Base-by-base conservation (phyloP, 495 filamentous ascomycete species). In the Amniculicola lignicola region DNA sequence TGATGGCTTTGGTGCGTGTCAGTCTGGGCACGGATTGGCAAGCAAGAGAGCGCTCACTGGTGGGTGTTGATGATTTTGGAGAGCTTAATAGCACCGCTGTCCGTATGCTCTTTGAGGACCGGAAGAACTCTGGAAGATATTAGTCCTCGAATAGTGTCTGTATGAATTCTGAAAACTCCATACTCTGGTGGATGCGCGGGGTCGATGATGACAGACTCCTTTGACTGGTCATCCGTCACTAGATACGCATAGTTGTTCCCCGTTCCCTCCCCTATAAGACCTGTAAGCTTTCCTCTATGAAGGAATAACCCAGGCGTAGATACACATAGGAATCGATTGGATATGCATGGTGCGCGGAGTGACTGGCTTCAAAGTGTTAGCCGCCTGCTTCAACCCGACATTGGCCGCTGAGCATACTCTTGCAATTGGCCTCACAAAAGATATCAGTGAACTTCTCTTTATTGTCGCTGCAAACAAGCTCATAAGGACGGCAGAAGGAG, bases 311-410 rank as follows among this genome's bases (percentile, higher is more conserved):
- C 16, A 47, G 41, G 29, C 54, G 19, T 16, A 79, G 88, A 66
- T 83, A 96, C 92, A 97, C 93, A 97, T 98, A 28, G 93, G 93
- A 75, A 98, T 95, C 51, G 89, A 90, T 70, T 90, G 82, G 72
- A 98, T 86, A 84, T 96, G 90, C 93, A 98, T 98, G 61, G 75
- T 70, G 68, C 75, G 70, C 29, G 53, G 2, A 19, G 24, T 40
- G 24, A 15, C 19, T 50, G 52, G 57, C 57, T 61, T 33, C 31
- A 24, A 15, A 25, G 31, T 10, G 29, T 60, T 57, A 60, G 56
- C 38, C 41, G 35, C 31, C 12, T 14, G 25, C 2, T 28, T 16
- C 25, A 28, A 6, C 25, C 23, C 23, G 14, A 18, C 18, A 31
- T 21, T 31, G 35, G 7, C 3, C 9, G 1, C 22, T 1, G 1